phyloP scores from a whole-genome alignment of 768 basidiomycete species.

The Tulasnella sp. region DNA sequence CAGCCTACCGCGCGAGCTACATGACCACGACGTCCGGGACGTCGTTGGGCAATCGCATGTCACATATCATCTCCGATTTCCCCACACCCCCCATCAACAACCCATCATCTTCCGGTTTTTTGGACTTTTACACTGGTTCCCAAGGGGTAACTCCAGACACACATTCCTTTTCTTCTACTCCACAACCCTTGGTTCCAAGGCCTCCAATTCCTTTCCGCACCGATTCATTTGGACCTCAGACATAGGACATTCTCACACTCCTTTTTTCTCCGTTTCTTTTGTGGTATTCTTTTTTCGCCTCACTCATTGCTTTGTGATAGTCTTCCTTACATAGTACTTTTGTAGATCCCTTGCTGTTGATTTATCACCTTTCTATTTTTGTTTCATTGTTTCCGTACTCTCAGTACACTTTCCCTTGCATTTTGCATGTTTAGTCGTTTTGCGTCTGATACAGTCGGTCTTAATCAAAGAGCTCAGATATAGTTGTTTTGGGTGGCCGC shows the following conservation, averaged over 20 bases:
- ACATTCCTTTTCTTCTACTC: background rate
- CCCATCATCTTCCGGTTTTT: background rate
- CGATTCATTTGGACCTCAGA: slow-evolving; percentile 1
- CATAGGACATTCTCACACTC: background rate
- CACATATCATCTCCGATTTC: slow-evolving; percentile 22
- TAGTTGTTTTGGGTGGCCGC: background rate
- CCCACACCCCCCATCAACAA: slow-evolving; percentile 18
- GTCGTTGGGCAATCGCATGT: slow-evolving; percentile 19
- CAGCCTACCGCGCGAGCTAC: slow-evolving; percentile 8
- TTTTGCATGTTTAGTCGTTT: background rate
- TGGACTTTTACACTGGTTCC: slow-evolving; percentile 11
- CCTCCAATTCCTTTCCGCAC: background rate
- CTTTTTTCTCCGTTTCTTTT: background rate
- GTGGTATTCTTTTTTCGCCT: background rate
- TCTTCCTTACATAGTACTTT: background rate
- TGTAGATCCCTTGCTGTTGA: background rate
- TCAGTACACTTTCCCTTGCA: background rate
- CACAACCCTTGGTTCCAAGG: background rate
- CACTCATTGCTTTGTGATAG: background rate
- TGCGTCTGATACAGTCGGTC: background rate
- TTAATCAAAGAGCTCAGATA: background rate
- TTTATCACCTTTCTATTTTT: background rate
- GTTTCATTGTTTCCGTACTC: background rate
- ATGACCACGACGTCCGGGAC: slow-evolving; percentile 14
- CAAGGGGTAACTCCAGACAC: background rate